phyloP scores from a whole-genome alignment of 192 early-diverging fungal genomes.

The Coemansia brasiliensis region DNA sequence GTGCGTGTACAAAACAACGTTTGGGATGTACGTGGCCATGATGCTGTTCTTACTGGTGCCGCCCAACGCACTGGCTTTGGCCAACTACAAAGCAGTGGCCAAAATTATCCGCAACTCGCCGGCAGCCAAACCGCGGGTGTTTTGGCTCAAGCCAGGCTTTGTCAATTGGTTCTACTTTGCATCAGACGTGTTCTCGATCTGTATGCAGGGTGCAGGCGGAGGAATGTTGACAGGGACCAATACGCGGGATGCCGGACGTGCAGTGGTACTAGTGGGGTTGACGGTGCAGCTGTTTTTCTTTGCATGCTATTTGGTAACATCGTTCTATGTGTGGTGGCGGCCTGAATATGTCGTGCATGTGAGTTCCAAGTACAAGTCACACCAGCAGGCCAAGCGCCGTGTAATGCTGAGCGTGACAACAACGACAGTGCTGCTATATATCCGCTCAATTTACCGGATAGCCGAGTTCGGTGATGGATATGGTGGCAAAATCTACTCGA shows the following conservation, averaged over 20 bases:
- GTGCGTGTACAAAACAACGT: conserved; percentile 39
- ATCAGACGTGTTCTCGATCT: conserved; percentile 49
- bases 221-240: conserved; percentile 34
- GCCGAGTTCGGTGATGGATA: conserved; percentile 52
- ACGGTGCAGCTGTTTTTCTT: conserved; percentile 49
- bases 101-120: conserved; percentile 22
- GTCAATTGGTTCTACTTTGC: conserved; percentile 55
- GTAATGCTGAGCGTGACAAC: conserved; percentile 22
- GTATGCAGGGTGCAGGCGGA: conserved; percentile 50
- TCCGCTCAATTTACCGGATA: conserved; percentile 54
- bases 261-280: conserved; percentile 44
- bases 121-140: conserved; percentile 1
- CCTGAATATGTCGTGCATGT: conserved; percentile 21
- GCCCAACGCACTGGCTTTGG: conserved; percentile 35
- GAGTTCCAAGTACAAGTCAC: conserved; percentile 10
- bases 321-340: conserved; percentile 27
- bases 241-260: conserved; percentile 30
- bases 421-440: conserved; percentile 41
- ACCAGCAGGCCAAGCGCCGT: conserved; percentile 23
- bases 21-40: conserved; percentile 38
- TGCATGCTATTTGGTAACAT: conserved; percentile 35
- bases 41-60: conserved; percentile 42
- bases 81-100: conserved; percentile 40
- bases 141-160: conserved; percentile 35
- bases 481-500: conserved; percentile 39